Evolutionary conservation across 2,329 filamentous ascomycete species (phyloP).

Genomic region (Colletotrichum cereale): DNA sequence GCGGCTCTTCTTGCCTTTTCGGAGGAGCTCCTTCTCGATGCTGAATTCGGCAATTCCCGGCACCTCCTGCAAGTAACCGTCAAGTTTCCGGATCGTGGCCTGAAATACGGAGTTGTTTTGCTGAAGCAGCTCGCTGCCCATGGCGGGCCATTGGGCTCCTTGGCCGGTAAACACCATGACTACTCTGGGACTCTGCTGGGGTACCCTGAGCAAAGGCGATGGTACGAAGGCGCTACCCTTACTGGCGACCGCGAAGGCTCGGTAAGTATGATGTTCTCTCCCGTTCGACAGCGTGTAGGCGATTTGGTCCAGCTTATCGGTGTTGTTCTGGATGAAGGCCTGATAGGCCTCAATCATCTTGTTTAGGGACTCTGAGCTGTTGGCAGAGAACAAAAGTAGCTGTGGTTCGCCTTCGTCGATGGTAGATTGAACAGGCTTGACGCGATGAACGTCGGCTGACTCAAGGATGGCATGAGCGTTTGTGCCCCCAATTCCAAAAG

Average conservation of each 20-base stretch:
- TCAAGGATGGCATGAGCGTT: conserved; percentile 42
- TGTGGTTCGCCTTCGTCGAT: conserved; percentile 1
- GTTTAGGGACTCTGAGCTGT: background rate
- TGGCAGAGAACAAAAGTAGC: conserved; percentile 40
- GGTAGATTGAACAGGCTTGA: background rate
- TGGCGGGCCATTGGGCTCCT: conserved; percentile 39
- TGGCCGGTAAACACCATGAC: conserved; percentile 39
- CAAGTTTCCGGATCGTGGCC: conserved; percentile 34
- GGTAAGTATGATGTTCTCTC: conserved; percentile 45
- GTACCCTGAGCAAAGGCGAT: conserved; percentile 41
- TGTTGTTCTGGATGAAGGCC: conserved; percentile 41
- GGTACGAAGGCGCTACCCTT: conserved; percentile 23
- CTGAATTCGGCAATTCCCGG: background rate
- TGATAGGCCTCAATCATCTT: conserved; percentile 27
- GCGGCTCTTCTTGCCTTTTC: background rate
- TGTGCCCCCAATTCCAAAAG: conserved; percentile 50
- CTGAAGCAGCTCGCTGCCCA: conserved; percentile 32
- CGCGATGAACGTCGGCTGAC: conserved; percentile 33
- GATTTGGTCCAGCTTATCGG: conserved; percentile 40
- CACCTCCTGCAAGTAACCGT: conserved; percentile 13
- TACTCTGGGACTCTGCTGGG: conserved; percentile 45
- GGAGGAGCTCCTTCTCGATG: conserved; percentile 41
- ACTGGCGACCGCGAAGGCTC: conserved; percentile 43
- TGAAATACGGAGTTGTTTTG: conserved; percentile 21
- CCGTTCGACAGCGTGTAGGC: conserved; percentile 48